Evolutionary conservation across 2,329 filamentous ascomycete species (phyloP).

Genomic region (Pseudogymnoascus sp.): DNA sequence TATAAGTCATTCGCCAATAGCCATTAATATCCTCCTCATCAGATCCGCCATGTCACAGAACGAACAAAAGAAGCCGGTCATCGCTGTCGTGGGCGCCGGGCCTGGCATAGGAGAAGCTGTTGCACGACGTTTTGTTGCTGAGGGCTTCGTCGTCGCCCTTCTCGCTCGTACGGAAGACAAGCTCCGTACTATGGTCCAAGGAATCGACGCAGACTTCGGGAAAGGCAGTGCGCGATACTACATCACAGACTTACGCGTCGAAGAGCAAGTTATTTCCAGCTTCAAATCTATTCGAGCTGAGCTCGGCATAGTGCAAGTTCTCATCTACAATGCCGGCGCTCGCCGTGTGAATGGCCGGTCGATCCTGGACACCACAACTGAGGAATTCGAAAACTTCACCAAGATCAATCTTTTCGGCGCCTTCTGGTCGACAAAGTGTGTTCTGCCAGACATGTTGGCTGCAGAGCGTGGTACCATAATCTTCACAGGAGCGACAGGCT

Average conservation of each 20-base stretch:
- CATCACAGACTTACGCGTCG: slow-evolving; percentile 16
- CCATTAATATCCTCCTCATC: not conserved
- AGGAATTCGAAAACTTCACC: slow-evolving; percentile 18
- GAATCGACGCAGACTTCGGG: slow-evolving; percentile 13
- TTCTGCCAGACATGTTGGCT: slow-evolving; percentile 17
- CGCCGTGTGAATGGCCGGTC: slow-evolving; percentile 16
- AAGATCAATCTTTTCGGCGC: slow-evolving; percentile 20
- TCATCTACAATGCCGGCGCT: slow-evolving; percentile 19
- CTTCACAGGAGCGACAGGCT: slow-evolving; percentile 78
- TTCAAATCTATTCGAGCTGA: slow-evolving; percentile 19
- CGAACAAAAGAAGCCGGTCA: slow-evolving; percentile 12
- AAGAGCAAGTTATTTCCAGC: slow-evolving; percentile 12
- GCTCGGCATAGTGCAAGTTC: slow-evolving; percentile 14
- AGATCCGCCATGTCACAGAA: slow-evolving; percentile 11
- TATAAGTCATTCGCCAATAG: not conserved
- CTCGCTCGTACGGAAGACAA: slow-evolving; percentile 18
- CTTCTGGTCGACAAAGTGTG: slow-evolving; percentile 17
- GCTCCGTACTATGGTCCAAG: slow-evolving; percentile 14
- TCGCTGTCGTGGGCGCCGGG: slow-evolving; percentile 17
- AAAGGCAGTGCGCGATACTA: slow-evolving; percentile 15
- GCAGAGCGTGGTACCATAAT: slow-evolving; percentile 39
- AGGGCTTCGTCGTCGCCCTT: slow-evolving; percentile 16
- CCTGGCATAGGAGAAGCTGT: slow-evolving; percentile 18
- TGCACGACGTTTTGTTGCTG: slow-evolving; percentile 15
- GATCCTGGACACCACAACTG: slow-evolving; percentile 16